Percentiles rank a stretch among this genome's conserved stretches.
Conservation (phyloP, 164 flowering plant genomes). For the Nymphaea thermarum region DNA sequence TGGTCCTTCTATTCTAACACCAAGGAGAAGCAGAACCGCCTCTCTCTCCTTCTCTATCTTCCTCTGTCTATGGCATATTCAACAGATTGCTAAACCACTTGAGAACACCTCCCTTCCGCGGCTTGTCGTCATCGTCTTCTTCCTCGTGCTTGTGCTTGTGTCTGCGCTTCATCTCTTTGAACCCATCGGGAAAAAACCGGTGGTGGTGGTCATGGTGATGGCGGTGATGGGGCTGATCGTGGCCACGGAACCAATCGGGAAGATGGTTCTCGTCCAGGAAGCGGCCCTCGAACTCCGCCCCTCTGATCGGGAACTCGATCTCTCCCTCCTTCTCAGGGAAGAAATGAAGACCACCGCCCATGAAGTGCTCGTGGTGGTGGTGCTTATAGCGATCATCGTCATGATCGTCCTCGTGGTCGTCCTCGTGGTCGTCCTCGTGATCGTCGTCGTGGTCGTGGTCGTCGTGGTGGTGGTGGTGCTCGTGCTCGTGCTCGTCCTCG, state of each 20-base stretch:
- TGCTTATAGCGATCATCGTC: too few relatives aligned
- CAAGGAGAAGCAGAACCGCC: neutral
- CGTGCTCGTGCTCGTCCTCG: constrained; percentile 13
- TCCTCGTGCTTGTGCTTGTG: neutral
- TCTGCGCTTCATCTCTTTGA: neutral
- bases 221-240: neutral
- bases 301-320: constrained; percentile 4
- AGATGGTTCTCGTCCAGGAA: neutral
- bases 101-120: constrained; percentile 20
- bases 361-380: neutral
- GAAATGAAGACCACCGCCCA: constrained; percentile 3
- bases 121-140: neutral
- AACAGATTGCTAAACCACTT: constrained; percentile 20
- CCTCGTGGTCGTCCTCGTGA: neutral
- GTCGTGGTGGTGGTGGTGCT: constrained; percentile 6
- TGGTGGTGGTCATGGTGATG: neutral
- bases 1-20: neutral
- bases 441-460: constrained; percentile 14
- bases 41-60: neutral
- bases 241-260: neutral
- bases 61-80: neutral
- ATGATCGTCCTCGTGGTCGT: too few relatives aligned
- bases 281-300: neutral
- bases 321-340: constrained; percentile 12
- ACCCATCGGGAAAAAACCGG: neutral